Base-by-base conservation (phyloP, 2,329 filamentous ascomycete genomes). In the Cercospora sesami region DNA sequence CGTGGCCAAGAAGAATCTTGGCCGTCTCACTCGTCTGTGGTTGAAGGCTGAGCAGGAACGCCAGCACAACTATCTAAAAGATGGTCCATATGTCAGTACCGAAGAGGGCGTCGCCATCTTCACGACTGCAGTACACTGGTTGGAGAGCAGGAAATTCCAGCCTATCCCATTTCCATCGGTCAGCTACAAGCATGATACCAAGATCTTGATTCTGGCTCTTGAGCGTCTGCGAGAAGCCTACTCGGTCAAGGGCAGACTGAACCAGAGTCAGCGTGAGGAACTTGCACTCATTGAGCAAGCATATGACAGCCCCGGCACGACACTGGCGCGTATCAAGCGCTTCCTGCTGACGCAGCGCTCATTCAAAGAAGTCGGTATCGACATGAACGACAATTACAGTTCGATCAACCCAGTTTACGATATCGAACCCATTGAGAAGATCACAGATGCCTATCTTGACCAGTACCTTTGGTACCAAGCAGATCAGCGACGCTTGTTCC, bases 301-400 rank as follows among this genome's bases (percentile, higher is more conserved):
- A 4, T 99, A 99, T 74, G 95, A 99, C 78, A 97, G 94, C 70
- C 95, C 96, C 2, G 95, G 95, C 68, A 99, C 95, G 1, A 98
- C 95, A 0, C 80, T 99, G 67, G 94, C 97, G 71, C 87, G 95
- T 67, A 99, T 99, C 83, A 99, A 99, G 85, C 91, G 95, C 60
- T 98, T 98, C 84, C 84, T 99, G 70, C 87, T 99, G 55, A 99
- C 96, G 0, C 95, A 99, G 78, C 89, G 95, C 79, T 95, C 96
- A 1, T 99, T 99, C 86, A 99, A 99, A 82, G 95, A 99, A 81
- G 95, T 99, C 55, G 95, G 94, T 65, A 99, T 99, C 73, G 95
- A 99, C 78, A 99, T 99, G 95, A 99, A 99, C 79, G 95, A 99
- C 82, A 99, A 99, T 78, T 99, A 99, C 83, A 98, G 90, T 84